Percentiles rank a stretch among this genome's conserved stretches.
phyloP scores from a whole-genome alignment of 768 basidiomycete genomes.

The Piloderma croceum region DNA sequence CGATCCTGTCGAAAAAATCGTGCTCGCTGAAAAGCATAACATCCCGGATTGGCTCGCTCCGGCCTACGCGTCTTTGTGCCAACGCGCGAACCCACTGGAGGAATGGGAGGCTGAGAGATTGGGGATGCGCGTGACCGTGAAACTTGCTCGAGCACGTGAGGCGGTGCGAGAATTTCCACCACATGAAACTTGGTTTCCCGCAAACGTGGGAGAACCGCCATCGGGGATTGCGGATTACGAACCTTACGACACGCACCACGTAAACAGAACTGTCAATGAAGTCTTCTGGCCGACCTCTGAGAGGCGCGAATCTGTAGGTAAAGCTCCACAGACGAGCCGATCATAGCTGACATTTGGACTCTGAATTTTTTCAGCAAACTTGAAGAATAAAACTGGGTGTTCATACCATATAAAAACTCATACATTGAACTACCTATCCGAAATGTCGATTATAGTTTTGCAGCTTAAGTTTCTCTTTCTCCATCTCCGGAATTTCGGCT shows the following conservation, averaged over 20 bases:
- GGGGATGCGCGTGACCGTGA: slow-evolving; percentile 21
- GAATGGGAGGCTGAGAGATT: slow-evolving; percentile 31
- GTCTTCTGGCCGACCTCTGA: not conserved
- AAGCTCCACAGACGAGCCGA: no score
- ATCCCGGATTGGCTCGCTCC: slow-evolving; percentile 34
- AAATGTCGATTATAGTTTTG: no score
- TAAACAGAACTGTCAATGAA: not conserved
- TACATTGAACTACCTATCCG: no score
- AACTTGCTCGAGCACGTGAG: slow-evolving; percentile 24
- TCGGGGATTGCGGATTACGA: not conserved
- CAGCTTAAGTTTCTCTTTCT: no score
- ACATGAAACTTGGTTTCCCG: not conserved
- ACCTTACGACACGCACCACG: not conserved
- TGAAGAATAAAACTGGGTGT: no score
- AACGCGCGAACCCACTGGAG: slow-evolving; percentile 28
- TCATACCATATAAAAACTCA: no score
- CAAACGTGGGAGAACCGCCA: not conserved
- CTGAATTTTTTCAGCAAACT: no score
- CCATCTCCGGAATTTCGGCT: no score
- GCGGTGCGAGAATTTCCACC: not conserved
- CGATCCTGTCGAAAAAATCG: slow-evolving; percentile 30
- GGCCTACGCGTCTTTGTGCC: slow-evolving; percentile 33
- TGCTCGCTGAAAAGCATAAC: slow-evolving; percentile 34
- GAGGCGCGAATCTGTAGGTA: no score
- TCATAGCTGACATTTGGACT: no score